Conservation (phyloP, 495 filamentous ascomycete genomes). For the Hypoxylon lenormandii region DNA sequence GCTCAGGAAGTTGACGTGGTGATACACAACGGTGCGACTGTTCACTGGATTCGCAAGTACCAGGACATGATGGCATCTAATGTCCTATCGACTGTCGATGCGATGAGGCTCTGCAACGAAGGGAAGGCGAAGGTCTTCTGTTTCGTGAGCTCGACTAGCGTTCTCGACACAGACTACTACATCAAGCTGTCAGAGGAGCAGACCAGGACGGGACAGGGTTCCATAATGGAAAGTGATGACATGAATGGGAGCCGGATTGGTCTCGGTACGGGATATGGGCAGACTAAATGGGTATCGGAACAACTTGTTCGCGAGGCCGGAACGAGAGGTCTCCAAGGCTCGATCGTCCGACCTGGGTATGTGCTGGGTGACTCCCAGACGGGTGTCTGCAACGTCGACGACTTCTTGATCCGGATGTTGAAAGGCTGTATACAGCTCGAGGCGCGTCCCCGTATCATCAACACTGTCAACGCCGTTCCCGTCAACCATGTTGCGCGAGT, state of each 20-base stretch:
- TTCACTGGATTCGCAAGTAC: constrained; percentile 89
- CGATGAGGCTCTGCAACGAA: constrained; percentile 76
- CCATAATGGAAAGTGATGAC: constrained; percentile 62
- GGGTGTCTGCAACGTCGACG: constrained; percentile 85
- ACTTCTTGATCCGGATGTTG: constrained; percentile 89
- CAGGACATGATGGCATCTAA: constrained; percentile 79
- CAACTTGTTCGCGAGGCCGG: constrained; percentile 85
- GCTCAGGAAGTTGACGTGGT: constrained; percentile 76
- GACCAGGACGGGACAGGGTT: constrained; percentile 58
- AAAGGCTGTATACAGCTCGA: constrained; percentile 89
- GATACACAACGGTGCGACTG: constrained; percentile 89
- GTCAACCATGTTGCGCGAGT: constrained; percentile 85
- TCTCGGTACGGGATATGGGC: constrained; percentile 83
- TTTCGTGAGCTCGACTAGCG: constrained; percentile 88
- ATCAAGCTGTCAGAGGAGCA: constrained; percentile 75
- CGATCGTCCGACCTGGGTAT: constrained; percentile 87
- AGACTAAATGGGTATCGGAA: constrained; percentile 74
- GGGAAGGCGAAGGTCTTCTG: constrained; percentile 83
- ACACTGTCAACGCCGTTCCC: constrained; percentile 91
- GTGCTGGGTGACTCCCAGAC: constrained; percentile 78
- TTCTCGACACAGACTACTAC: constrained; percentile 84
- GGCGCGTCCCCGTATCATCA: constrained; percentile 78
- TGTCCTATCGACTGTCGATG: constrained; percentile 82
- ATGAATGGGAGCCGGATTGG: constrained; percentile 61
- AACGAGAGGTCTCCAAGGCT: constrained; percentile 76